These are phyloP conservation scores for Leccinum aurantiacum DNA, from an alignment of 768 basidiomycete species.

Conservation along the genomic window DNA sequence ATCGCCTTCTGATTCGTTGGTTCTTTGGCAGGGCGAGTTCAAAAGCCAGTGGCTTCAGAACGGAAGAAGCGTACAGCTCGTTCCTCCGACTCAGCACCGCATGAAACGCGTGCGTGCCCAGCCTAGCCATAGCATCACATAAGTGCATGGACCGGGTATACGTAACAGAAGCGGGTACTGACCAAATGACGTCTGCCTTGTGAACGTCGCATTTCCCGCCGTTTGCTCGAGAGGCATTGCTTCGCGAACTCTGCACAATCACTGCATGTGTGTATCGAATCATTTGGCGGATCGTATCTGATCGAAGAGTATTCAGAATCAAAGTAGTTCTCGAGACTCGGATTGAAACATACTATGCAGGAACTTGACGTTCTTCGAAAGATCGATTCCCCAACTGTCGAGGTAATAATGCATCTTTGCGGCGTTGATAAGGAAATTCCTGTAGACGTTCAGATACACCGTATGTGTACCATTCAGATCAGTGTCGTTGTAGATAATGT, in stretches of 20 bases:
- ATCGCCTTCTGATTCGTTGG: conserved; percentile 43
- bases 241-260: conserved; percentile 46
- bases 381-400: conserved; percentile 51
- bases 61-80: conserved; percentile 41
- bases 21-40: conserved; percentile 51
- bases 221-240: conserved; percentile 39
- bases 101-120: conserved; percentile 79
- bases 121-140: conserved; percentile 45
- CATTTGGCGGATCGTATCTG: conserved; percentile 59
- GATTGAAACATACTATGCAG: conserved; percentile 47
- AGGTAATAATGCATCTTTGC: conserved; percentile 89
- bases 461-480: conserved; percentile 58
- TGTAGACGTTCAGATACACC: conserved; percentile 82
- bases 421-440: conserved; percentile 76
- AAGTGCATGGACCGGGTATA: conserved; percentile 3
- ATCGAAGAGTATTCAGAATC: conserved; percentile 27
- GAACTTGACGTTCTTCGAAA: conserved; percentile 48
- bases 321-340: not conserved
- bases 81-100: conserved; percentile 57
- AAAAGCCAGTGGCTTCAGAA: conserved; percentile 50
- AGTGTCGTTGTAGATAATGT: conserved; percentile 79
- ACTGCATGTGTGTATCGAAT: conserved; percentile 56
- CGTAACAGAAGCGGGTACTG: conserved; percentile 19
- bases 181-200: conserved; percentile 63
- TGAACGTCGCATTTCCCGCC: conserved; percentile 45